Base-by-base conservation (phyloP, 345 rosid genomes). In the Acer negundo region DNA sequence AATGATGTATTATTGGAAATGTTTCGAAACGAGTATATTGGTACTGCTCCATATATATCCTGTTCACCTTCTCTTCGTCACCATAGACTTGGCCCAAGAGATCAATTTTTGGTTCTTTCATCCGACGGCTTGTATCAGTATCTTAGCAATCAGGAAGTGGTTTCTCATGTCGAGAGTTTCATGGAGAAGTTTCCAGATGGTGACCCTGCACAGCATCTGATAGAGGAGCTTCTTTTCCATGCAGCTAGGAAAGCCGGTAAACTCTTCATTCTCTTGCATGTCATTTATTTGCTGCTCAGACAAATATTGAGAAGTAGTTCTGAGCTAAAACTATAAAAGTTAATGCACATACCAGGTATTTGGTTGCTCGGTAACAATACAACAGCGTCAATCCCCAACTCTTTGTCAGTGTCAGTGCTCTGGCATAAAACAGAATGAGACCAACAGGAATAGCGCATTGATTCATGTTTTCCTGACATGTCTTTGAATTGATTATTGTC, bases 241-340 rank as follows among this genome's bases (percentile, higher is more conserved):
- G 99, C 98, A 69, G 99, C 99, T 81, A 90, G 92, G 90, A 95
- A 93, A 88, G 99, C 99, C 49, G 99, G 99, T 95, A 93, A 76
- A 70, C 26, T 42, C 0, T 26, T 69, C 6, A 47, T 67, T 69
- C 72, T 53, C 9, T 22, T 67, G 62, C 56, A n/a, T 65, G 31
- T 64, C 67, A 38, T 74, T 6, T 62, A 55, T 51, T 59, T 77
- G 40, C 42, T 15, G 10, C 11, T 59, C 24, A n/a, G 51, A 26
- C 51, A 24, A 72, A 47, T 19, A n/a, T 40, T 35, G 13, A 38
- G 12, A 67, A 62, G 10, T 55, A 58, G 31, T 65, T 66, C 38
- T 55, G 70, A 46, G 72, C 62, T 74, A 47, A 28, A 74, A 10
- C 56, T 16, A 23, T 70, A 7, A 28, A 9, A 35, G 62, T 40